A percentile compares a stretch with the other conserved stretches of the same genome.
phyloP scores from a whole-genome alignment of 2,329 filamentous ascomycete species.

The Exophiala spinifera region DNA sequence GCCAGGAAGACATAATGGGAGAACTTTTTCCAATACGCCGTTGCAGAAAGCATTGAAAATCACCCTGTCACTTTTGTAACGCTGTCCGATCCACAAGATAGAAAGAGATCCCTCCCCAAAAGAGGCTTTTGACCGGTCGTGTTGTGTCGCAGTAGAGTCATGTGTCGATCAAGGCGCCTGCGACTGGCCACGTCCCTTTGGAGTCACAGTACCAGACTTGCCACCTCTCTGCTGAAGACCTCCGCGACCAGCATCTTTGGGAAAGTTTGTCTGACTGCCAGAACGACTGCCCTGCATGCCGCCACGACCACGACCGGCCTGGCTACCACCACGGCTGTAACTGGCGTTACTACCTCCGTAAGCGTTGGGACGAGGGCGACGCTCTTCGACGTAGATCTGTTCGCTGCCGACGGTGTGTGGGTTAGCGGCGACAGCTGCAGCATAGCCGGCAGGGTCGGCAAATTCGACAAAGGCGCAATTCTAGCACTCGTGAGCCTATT shows the following conservation, averaged over 20 bases:
- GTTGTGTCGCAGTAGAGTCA: not conserved
- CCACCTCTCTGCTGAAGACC: slow-evolving; percentile 63
- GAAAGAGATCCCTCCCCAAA: slow-evolving; percentile 4
- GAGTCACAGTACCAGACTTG: slow-evolving; percentile 53
- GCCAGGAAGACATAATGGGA: slow-evolving; percentile 5
- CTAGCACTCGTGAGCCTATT: slow-evolving; percentile 46
- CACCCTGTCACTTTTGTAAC: slow-evolving; percentile 19
- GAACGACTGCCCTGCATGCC: slow-evolving; percentile 45
- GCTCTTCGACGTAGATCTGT: slow-evolving; percentile 82
- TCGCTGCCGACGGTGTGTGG: slow-evolving; percentile 81
- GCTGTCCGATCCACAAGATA: slow-evolving; percentile 9
- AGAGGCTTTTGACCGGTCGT: not conserved
- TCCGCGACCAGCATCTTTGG: slow-evolving; percentile 66
- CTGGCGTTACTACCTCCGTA: slow-evolving; percentile 62
- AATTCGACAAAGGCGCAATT: slow-evolving; percentile 98
- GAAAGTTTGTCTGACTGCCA: slow-evolving; percentile 64
- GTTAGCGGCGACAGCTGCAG: slow-evolving; percentile 77
- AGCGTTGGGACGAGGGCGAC: slow-evolving; percentile 69
- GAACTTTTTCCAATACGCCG: slow-evolving; percentile 29
- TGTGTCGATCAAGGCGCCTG: slow-evolving; percentile 40
- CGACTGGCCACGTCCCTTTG: slow-evolving; percentile 46
- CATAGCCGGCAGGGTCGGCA: slow-evolving; percentile 73
- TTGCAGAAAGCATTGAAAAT: slow-evolving; percentile 12
- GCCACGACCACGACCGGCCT: slow-evolving; percentile 60
- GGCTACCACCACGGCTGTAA: slow-evolving; percentile 60